These are phyloP conservation scores for Tolypocladium album DNA, from an alignment of 2,329 filamentous ascomycete species.

Conservation along the genomic window DNA sequence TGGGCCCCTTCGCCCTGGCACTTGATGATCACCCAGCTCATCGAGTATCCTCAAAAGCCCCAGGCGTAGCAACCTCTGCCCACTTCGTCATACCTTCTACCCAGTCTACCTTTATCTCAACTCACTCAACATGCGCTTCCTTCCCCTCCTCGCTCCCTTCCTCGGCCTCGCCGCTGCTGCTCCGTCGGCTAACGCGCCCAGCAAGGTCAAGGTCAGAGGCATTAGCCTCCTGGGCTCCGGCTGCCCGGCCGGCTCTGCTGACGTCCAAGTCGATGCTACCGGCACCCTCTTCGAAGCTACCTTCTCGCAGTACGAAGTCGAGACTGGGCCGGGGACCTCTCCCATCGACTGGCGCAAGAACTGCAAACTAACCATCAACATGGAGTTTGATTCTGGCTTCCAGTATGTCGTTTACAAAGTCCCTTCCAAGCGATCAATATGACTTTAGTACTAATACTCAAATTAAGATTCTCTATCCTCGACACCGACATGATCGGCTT, in stretches of 20 bases:
- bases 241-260: constrained; percentile 12
- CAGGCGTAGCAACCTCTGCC: too few relatives aligned
- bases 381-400: constrained; percentile 13
- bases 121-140: constrained; percentile 2
- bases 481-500: constrained; percentile 15
- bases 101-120: too few relatives aligned
- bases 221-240: constrained; percentile 13
- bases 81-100: too few relatives aligned
- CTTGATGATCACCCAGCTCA: too few relatives aligned
- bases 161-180: constrained; percentile 3
- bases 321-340: constrained; percentile 11
- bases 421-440: too few relatives aligned
- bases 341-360: constrained; percentile 14
- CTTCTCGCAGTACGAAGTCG: constrained; percentile 13
- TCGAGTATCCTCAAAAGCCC: too few relatives aligned
- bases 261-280: constrained; percentile 13
- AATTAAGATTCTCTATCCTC: constrained; percentile 12
- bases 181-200: not conserved
- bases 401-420: constrained; percentile 6
- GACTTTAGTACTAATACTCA: not conserved
- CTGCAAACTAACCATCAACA: constrained; percentile 16
- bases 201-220: constrained; percentile 9
- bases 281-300: constrained; percentile 14
- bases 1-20: too few relatives aligned
- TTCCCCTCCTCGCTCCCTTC: not conserved